Conservation (phyloP, 257 asterid genomes). For the Forsythia viridissima region DNA sequence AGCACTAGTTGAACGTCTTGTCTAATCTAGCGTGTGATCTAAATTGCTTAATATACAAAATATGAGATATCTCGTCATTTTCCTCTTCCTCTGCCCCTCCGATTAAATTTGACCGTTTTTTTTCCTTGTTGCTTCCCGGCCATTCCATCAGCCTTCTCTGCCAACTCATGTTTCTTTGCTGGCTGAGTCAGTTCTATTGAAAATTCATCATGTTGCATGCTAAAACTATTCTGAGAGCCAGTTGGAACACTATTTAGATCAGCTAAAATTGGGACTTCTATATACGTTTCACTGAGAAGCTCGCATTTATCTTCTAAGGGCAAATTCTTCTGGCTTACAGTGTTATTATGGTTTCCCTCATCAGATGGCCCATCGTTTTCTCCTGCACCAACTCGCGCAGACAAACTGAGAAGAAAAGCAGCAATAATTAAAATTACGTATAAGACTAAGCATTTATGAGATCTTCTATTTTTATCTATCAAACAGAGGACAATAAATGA, state of each 20-base stretch:
- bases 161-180: slow-evolving; percentile 17
- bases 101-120: slow-evolving; percentile 28
- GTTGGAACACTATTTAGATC: slow-evolving; percentile 35
- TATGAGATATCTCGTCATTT: slow-evolving; percentile 26
- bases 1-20: slow-evolving; percentile 21
- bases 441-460: not conserved
- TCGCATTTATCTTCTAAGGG: slow-evolving; percentile 37
- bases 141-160: slow-evolving; percentile 12
- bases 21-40: slow-evolving; percentile 34
- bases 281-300: slow-evolving; percentile 46
- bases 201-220: slow-evolving; percentile 39
- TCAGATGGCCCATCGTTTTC: slow-evolving; percentile 29
- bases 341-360: slow-evolving; percentile 17
- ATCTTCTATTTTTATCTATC: not conserved
- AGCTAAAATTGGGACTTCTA: slow-evolving; percentile 55
- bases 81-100: slow-evolving; percentile 51
- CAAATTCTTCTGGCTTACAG: slow-evolving; percentile 9
- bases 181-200: slow-evolving; percentile 32
- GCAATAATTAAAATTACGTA: slow-evolving; percentile 6
- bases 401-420: slow-evolving; percentile 35
- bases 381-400: slow-evolving; percentile 26
- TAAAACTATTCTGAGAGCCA: slow-evolving; percentile 36
- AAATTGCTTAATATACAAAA: slow-evolving; percentile 17
- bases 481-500: not conserved
- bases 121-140: slow-evolving; percentile 41